phyloP scores from a whole-genome alignment of 805 yeast species.

The Saccharomycopsis vini region DNA sequence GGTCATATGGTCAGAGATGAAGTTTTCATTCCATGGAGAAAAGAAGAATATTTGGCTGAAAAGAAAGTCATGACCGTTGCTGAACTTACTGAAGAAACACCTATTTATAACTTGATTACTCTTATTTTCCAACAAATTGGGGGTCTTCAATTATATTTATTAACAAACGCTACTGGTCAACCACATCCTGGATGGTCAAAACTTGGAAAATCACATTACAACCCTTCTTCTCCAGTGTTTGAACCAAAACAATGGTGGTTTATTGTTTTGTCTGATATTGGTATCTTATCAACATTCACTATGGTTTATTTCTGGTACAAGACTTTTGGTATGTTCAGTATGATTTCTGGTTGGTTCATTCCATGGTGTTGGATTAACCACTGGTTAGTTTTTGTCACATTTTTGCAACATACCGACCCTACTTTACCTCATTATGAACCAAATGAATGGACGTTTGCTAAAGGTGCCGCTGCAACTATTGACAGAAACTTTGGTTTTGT shows the following conservation, averaged over 20 bases:
- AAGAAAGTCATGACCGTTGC: slow-evolving; percentile 34
- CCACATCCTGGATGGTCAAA: slow-evolving; percentile 34
- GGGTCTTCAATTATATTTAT: slow-evolving; percentile 66
- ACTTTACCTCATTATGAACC: slow-evolving; percentile 72
- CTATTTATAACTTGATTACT: slow-evolving; percentile 48
- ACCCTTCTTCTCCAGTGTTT: slow-evolving; percentile 65
- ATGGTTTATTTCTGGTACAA: slow-evolving; percentile 53
- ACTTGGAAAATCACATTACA: slow-evolving; percentile 52
- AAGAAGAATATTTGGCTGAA: slow-evolving; percentile 41
- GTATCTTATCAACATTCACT: slow-evolving; percentile 44
- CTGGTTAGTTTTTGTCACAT: slow-evolving; percentile 85
- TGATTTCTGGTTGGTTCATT: slow-evolving; percentile 59
- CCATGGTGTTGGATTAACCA: slow-evolving; percentile 80
- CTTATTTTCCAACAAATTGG: slow-evolving; percentile 63
- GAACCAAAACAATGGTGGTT: slow-evolving; percentile 66
- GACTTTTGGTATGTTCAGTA: slow-evolving; percentile 53
- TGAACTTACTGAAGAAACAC: slow-evolving; percentile 67
- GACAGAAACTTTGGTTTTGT: slow-evolving; percentile 78
- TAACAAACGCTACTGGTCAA: slow-evolving; percentile 73
- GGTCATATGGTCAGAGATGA: slow-evolving; percentile 76
- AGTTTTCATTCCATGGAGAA: slow-evolving; percentile 73
- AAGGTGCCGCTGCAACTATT: slow-evolving; percentile 86
- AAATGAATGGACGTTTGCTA: slow-evolving; percentile 71
- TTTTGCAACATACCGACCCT: slow-evolving; percentile 75
- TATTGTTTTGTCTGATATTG: slow-evolving; percentile 65